Evolutionary conservation across 2,329 filamentous ascomycete genomes (phyloP).

Genomic region (Plenodomus tracheiphilus): DNA sequence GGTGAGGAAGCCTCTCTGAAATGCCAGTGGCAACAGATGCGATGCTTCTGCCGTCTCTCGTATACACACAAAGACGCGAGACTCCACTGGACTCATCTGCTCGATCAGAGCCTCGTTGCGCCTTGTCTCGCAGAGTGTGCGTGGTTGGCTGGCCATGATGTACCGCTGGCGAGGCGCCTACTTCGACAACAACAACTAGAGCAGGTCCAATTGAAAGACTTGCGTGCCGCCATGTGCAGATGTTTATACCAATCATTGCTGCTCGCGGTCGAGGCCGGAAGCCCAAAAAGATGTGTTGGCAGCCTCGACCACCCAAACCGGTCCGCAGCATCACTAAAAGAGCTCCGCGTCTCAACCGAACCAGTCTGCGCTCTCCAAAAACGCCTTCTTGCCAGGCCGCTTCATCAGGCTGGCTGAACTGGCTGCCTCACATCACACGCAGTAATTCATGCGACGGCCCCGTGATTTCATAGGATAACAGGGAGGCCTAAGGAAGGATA

Average conservation of each 20-base stretch:
- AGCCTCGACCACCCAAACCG: not conserved
- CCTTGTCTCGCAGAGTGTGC: not conserved
- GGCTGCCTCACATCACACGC: not conserved
- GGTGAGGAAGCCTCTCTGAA: not conserved
- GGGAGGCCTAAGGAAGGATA: not conserved
- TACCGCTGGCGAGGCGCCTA: not conserved
- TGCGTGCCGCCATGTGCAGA: not conserved
- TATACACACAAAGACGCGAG: not conserved
- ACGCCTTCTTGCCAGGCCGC: not conserved
- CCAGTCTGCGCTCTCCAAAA: not conserved
- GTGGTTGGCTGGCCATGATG: not conserved
- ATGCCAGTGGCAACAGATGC: not conserved
- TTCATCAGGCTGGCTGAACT: not conserved
- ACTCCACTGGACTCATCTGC: not conserved
- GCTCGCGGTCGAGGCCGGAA: not conserved
- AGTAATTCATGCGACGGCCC: not conserved
- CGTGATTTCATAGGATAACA: not conserved
- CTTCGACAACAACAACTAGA: not conserved
- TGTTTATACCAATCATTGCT: not conserved
- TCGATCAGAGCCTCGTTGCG: not conserved
- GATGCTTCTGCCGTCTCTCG: not conserved
- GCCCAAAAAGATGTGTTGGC: not conserved
- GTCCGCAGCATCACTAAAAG: not conserved
- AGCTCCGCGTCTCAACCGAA: not conserved
- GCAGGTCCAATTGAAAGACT: not conserved